Percentiles rank a stretch among this genome's conserved stretches.
phyloP scores from a whole-genome alignment of 371 early-diverging fungal species.

The Aphelidium insulamus region DNA sequence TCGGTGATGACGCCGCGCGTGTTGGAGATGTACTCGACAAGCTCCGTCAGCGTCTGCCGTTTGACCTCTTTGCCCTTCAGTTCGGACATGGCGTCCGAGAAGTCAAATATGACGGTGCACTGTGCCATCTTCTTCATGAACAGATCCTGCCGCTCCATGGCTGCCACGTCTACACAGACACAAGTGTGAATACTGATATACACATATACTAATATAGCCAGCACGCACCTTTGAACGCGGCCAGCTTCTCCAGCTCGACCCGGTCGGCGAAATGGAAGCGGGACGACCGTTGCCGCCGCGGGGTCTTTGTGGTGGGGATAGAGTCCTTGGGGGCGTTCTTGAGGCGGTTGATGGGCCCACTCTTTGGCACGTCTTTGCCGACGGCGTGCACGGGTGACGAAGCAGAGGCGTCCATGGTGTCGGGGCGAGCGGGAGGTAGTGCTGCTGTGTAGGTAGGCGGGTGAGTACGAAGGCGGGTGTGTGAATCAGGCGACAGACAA shows the following conservation, averaged over 20 bases:
- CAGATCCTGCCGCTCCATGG: slow-evolving; percentile 44
- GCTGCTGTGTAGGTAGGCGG: too few relatives aligned
- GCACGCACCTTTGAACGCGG: slow-evolving; percentile 42
- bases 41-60: slow-evolving; percentile 59
- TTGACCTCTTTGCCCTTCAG: slow-evolving; percentile 85
- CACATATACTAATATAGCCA: neutral
- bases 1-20: slow-evolving; percentile 65
- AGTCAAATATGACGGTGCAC: slow-evolving; percentile 79
- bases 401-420: too few relatives aligned
- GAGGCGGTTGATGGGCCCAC: slow-evolving; percentile 46
- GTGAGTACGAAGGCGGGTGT: too few relatives aligned
- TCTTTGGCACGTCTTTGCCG: slow-evolving; percentile 38
- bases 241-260: slow-evolving; percentile 50
- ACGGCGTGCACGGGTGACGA: too few relatives aligned
- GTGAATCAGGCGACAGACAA: too few relatives aligned
- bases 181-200: neutral
- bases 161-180: slow-evolving; percentile 31
- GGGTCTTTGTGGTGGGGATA: slow-evolving; percentile 50
- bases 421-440: too few relatives aligned
- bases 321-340: slow-evolving; percentile 62
- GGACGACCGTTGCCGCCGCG: slow-evolving; percentile 63
- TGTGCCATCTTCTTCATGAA: slow-evolving; percentile 67
- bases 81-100: slow-evolving; percentile 62
- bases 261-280: slow-evolving; percentile 52
- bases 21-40: slow-evolving; percentile 72